These are phyloP conservation scores for Globisporangium uncinulatum DNA, from an alignment of 352 stramenopile genomes.

Conservation along the genomic window DNA sequence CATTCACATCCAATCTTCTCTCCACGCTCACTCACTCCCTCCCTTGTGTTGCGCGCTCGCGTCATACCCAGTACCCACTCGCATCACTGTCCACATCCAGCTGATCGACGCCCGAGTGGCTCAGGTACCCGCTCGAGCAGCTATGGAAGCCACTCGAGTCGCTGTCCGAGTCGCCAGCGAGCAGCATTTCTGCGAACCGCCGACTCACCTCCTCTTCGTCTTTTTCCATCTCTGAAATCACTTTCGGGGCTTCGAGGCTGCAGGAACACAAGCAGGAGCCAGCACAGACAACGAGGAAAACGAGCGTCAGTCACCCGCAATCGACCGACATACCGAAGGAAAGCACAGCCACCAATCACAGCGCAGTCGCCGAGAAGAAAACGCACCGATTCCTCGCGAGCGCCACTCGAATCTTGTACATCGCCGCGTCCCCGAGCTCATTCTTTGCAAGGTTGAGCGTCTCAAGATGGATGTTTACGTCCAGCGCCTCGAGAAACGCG, in stretches of 20 bases:
- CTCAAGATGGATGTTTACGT: conserved; percentile 65
- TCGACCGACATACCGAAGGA: neutral
- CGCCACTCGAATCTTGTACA: conserved; percentile 37
- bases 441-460: conserved; percentile 56
- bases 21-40: neutral
- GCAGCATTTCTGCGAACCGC: conserved; percentile 19
- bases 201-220: conserved; percentile 35
- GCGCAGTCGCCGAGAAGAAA: too few relatives aligned
- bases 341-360: neutral
- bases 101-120: conserved; percentile 31
- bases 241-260: conserved; percentile 16
- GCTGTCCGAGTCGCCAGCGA: conserved; percentile 16
- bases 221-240: conserved; percentile 38
- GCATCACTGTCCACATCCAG: conserved; percentile 24
- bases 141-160: conserved; percentile 57
- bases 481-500: conserved; percentile 48
- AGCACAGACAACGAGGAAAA: neutral
- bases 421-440: conserved; percentile 31
- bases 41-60: neutral
- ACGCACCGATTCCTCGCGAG: conserved; percentile 52
- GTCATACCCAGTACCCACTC: conserved; percentile 17
- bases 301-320: neutral
- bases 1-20: neutral
- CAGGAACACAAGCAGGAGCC: neutral
- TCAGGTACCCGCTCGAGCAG: conserved; percentile 39